Conservation (phyloP, 345 rosid species). For the Gossypium sturtianum region DNA sequence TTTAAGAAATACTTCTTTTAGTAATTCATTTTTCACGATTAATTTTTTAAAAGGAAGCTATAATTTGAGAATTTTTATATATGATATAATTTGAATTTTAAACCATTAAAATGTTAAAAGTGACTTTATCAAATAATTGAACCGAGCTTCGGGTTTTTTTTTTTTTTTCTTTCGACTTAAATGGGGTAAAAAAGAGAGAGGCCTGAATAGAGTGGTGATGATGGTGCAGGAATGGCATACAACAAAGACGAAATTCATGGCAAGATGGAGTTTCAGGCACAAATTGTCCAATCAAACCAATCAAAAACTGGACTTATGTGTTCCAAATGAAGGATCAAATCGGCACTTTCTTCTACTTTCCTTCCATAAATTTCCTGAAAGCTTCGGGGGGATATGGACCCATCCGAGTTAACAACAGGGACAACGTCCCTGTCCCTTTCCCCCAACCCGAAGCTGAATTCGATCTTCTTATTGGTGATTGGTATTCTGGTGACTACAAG, state of each 20-base stretch:
- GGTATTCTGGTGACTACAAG: conserved; percentile 17
- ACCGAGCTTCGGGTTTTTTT: too few relatives aligned
- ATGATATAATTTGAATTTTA: too few relatives aligned
- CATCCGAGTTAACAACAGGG: conserved; percentile 39
- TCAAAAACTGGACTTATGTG: conserved; percentile 48
- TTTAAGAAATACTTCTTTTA: too few relatives aligned
- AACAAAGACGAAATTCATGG: conserved; percentile 57
- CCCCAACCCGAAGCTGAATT: conserved; percentile 48
- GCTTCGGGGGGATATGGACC: conserved; percentile 53
- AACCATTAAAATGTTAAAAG: too few relatives aligned
- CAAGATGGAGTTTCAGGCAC: conserved; percentile 61
- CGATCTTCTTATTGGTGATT: conserved; percentile 54
- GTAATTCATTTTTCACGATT: too few relatives aligned
- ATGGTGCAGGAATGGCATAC: conserved; percentile 45
- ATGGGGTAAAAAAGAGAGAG: too few relatives aligned
- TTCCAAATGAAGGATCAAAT: conserved; percentile 61
- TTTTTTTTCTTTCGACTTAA: too few relatives aligned
- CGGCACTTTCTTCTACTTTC: conserved; percentile 50
- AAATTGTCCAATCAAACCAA: conserved; percentile 56
- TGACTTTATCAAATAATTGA: too few relatives aligned
- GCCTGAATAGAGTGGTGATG: background rate
- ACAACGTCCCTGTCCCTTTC: conserved; percentile 39
- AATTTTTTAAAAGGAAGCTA: too few relatives aligned
- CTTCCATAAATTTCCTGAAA: conserved; percentile 49
- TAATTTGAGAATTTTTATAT: too few relatives aligned